Base-by-base conservation (phyloP, 129 eudicot species). In the Escallonia herrerae region DNA sequence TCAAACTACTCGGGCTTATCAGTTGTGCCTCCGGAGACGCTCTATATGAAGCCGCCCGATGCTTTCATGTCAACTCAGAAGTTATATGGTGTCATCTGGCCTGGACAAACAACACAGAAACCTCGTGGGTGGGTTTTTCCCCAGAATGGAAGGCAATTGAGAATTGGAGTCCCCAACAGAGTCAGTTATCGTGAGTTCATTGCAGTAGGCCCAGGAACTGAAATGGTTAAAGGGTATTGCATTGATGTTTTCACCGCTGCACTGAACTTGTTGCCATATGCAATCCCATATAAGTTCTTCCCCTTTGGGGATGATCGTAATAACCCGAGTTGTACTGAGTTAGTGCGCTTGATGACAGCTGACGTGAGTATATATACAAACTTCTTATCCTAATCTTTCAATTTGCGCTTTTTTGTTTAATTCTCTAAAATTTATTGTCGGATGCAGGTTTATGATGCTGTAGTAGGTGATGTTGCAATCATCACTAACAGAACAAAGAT, bases 41-140 rank as follows among this genome's bases (percentile, higher is more conserved):
- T 77, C 46, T 48, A 84, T 69, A 47, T 14, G 22, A 79, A 62
- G 65, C 67, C 82, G 64, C 59, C 75, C 51, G 60, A 64, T 59
- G 68, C 56, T 60, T 80, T 94, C 5, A 66, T 72, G 43, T 60
- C 79, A 38, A 72, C 67, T 8, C 79, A 76, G 65, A 63, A 62
- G 49, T 71, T 90, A 6, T 56, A 67, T 8, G 2, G 56, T 13
- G 90, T 69, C 22, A 60, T 90, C 54, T 90, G 97, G 97, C 97
- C 97, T 3, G 97, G 97, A 15, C 74, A 77, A 75, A 76, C 83
- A 8, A 69, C 69, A n/a, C 64, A 65, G 50, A 87, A 74, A 43
- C 97, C 95, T 14, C 93, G 93, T 4, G 97, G 97, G 46, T 91
- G 97, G 97, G 97, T 82, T 58, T 91, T 91, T 57, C 95, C 97